Conservation (phyloP, 2,329 filamentous ascomycete species). For the Monosporascus sp. region DNA sequence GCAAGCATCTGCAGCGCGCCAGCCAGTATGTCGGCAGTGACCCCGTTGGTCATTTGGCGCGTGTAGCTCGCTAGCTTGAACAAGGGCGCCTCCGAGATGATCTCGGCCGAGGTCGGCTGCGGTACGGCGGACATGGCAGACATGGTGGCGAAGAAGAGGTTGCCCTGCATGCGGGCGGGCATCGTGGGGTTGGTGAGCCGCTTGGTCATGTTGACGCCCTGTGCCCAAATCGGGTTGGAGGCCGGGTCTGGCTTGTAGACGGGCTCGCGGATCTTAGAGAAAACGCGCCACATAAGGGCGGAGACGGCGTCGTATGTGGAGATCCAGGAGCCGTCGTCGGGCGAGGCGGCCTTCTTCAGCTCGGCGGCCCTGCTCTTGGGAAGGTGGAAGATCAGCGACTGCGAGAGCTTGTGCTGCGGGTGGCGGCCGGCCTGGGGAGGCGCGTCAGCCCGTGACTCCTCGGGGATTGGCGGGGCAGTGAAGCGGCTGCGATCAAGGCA, state of each 20-base stretch:
- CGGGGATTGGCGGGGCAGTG: constrained; percentile 21
- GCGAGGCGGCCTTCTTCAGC: constrained; percentile 32
- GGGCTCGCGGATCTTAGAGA: constrained; percentile 29
- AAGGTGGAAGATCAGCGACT: constrained; percentile 36
- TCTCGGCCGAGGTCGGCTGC: constrained; percentile 26
- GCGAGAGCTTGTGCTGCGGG: constrained; percentile 18
- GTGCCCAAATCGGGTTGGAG: constrained; percentile 26
- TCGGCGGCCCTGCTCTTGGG: constrained; percentile 37
- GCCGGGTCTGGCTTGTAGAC: constrained; percentile 28
- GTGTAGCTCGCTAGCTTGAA: constrained; percentile 30
- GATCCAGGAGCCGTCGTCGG: constrained; percentile 31
- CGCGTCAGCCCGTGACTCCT: constrained; percentile 26
- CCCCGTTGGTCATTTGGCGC: constrained; percentile 31
- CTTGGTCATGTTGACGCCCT: constrained; percentile 35
- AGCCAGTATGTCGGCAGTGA: constrained; percentile 27
- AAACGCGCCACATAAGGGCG: constrained; percentile 36
- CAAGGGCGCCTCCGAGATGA: constrained; percentile 32
- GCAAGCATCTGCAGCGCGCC: constrained; percentile 26
- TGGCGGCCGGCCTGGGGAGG: constrained; percentile 25
- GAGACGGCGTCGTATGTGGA: constrained; percentile 41
- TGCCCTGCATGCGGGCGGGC: constrained; percentile 30
- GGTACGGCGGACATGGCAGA: constrained; percentile 16
- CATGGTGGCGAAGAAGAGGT: constrained; percentile 26
- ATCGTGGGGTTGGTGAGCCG: constrained; percentile 30
- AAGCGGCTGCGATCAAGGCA: constrained; percentile 32